Percentiles rank a stretch among this genome's conserved stretches.
phyloP scores from a whole-genome alignment of 2,329 filamentous ascomycete genomes.

The Clarireedia hainanense region DNA sequence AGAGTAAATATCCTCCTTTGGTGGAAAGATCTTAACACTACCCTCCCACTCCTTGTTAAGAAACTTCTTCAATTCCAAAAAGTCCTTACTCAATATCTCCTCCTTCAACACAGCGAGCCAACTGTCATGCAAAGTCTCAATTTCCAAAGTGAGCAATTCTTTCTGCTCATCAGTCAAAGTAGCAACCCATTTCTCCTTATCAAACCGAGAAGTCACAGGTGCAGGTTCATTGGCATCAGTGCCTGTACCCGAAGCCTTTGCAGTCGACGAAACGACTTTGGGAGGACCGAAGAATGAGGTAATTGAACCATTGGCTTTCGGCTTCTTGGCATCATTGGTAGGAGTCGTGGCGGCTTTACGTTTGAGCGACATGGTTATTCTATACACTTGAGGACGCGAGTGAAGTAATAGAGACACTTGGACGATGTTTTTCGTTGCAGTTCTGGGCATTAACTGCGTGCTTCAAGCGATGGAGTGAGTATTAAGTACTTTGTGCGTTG shows the following conservation, averaged over 20 bases:
- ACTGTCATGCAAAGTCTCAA: slow-evolving; percentile 82
- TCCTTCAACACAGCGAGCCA: slow-evolving; percentile 89
- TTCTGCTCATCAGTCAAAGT: slow-evolving; percentile 74
- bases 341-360: slow-evolving; percentile 52
- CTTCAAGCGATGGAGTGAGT: background rate
- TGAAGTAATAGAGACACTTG: slow-evolving; percentile 19
- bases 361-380: slow-evolving; percentile 42
- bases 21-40: slow-evolving; percentile 78
- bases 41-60: slow-evolving; percentile 67
- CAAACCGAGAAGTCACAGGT: slow-evolving; percentile 49
- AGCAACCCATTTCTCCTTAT: slow-evolving; percentile 86
- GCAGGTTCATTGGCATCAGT: slow-evolving; percentile 19
- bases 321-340: slow-evolving; percentile 55
- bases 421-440: background rate
- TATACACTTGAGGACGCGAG: slow-evolving; percentile 4
- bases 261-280: slow-evolving; percentile 16
- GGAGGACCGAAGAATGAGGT: slow-evolving; percentile 80
- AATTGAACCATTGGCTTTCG: slow-evolving; percentile 70
- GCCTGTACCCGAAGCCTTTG: slow-evolving; percentile 34
- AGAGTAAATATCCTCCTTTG: slow-evolving; percentile 82
- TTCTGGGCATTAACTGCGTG: background rate
- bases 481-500: background rate
- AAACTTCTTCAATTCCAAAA: slow-evolving; percentile 83
- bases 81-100: slow-evolving; percentile 70
- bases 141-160: slow-evolving; percentile 76